These are phyloP conservation scores for Candida golubevii DNA, from an alignment of 805 yeast species.

Conservation along the genomic window DNA sequence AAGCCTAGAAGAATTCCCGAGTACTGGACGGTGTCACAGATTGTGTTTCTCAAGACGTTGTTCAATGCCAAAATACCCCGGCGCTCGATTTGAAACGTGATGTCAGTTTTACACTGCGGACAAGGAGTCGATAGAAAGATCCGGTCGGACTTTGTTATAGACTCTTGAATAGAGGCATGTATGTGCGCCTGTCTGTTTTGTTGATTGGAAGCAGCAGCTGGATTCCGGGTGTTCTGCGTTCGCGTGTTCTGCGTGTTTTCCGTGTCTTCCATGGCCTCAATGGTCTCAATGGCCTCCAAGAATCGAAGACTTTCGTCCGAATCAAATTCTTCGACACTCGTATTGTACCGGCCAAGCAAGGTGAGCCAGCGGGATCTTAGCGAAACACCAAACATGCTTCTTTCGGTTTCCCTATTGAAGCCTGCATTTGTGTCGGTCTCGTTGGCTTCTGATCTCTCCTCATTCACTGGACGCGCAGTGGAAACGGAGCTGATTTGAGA, in stretches of 20 bases:
- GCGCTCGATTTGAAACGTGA: slow-evolving; percentile 29
- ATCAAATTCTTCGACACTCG: slow-evolving; percentile 1
- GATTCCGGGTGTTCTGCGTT: no score
- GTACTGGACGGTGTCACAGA: slow-evolving; percentile 24
- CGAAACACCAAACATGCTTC: slow-evolving; percentile 2
- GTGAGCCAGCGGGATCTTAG: slow-evolving; percentile 6
- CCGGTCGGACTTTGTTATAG: neutral
- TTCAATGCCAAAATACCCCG: slow-evolving; percentile 24
- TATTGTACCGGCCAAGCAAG: neutral
- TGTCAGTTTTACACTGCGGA: slow-evolving; percentile 39
- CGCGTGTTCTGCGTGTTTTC: neutral
- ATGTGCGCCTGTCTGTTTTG: no score
- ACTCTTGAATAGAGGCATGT: neutral
- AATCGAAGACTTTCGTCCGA: slow-evolving; percentile 1
- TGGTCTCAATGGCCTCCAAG: slow-evolving; percentile 2
- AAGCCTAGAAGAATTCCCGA: slow-evolving; percentile 31
- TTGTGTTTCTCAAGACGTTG: slow-evolving; percentile 13
- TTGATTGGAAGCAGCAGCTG: no score
- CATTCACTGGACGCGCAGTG: neutral
- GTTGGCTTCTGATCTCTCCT: neutral
- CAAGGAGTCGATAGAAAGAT: slow-evolving; percentile 26
- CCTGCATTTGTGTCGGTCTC: neutral
- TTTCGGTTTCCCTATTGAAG: neutral
- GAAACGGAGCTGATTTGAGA: slow-evolving; percentile 10
- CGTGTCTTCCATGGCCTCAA: neutral